phyloP scores from a whole-genome alignment of 1,284 basidiomycete species.

The Vanrija sp. region DNA sequence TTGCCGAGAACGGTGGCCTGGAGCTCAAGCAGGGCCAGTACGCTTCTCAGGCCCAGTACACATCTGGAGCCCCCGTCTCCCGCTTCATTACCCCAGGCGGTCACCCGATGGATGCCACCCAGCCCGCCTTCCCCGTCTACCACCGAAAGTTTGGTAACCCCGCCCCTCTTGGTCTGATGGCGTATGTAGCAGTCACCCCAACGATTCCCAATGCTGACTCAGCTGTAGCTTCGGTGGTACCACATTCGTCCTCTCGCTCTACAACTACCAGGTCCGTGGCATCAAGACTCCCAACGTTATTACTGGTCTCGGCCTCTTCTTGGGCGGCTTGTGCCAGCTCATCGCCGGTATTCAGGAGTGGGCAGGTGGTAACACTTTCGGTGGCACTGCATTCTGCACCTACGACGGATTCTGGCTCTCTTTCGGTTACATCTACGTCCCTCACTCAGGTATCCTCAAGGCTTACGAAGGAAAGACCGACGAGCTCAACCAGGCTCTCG shows the following conservation, averaged over 20 bases:
- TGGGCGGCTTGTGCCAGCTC: conserved; percentile 73
- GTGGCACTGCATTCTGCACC: conserved; percentile 66
- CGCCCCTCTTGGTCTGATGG: conserved; percentile 53
- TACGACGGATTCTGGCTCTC: conserved; percentile 66
- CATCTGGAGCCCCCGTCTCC: conserved; percentile 13
- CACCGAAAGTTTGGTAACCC: conserved; percentile 55
- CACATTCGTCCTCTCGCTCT: conserved; percentile 55
- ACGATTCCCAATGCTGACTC: neutral
- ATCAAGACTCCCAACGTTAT: conserved; percentile 64
- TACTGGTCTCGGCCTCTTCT: conserved; percentile 75
- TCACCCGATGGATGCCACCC: conserved; percentile 20
- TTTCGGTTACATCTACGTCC: conserved; percentile 41
- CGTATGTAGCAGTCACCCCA: conserved; percentile 15
- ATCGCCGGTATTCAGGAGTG: conserved; percentile 62
- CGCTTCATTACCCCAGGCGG: conserved; percentile 24
- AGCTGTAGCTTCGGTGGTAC: conserved; percentile 50
- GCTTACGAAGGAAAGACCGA: conserved; percentile 35
- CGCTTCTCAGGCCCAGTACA: conserved; percentile 5
- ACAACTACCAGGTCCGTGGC: conserved; percentile 46
- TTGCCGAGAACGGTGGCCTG: conserved; percentile 9
- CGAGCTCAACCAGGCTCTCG: conserved; percentile 53
- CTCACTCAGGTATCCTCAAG: conserved; percentile 53
- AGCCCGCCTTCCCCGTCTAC: conserved; percentile 44
- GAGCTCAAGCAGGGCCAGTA: conserved; percentile 6
- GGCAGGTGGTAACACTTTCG: conserved; percentile 63